Evolutionary conservation across 805 yeast species (phyloP), one percentile per base, ranked within the genome.

Genomic region (Wickerhamiella galacta): DNA sequence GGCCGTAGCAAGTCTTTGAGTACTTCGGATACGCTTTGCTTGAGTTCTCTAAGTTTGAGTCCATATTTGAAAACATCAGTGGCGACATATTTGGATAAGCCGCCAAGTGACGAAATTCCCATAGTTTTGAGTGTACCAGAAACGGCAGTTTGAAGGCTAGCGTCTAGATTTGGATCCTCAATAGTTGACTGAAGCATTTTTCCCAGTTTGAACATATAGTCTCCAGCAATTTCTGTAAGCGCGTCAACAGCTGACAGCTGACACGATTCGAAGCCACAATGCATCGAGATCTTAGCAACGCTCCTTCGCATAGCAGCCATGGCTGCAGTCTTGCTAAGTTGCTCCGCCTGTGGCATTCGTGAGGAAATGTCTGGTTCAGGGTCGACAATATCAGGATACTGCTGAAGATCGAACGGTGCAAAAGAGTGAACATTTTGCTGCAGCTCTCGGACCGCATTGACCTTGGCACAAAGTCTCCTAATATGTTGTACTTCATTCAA

Each of bases 241-340:
- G 81, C 68, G 39, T 79, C 76, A 17, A 80, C 65, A 4, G 95
- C 95, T 30, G 64, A 60, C 9, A 76, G 70, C 43, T 80, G 81
- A 0, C 92, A 68, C 1, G 77, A 60, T 56, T 90, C 96, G 58
- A 80, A 90, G 0, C 98, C 98, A 27, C 76, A 73, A 25, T 81
- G 75, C 96, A 90, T 87, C 1, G 80, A 71, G 14, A 90, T 58
- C 39, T 82, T 81, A 14, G 85, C 68, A 0, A 80, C 70, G 25
- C 75, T 68, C 43, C 77, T 71, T 41, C 70, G 64, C 58, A 90
- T 56, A 0, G 79, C 70, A 1, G 71, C 61, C 44, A 65, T 70
- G 7, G 83, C 76, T 10, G 82, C 62, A 3, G 66, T 70, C n/a
- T 61, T 63, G 36, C 66, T 66, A 47, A 63, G 59, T 8, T 61